Evolutionary conservation across 2,329 filamentous ascomycete species (phyloP).

Genomic region (Rhexocercosporidium sp.): DNA sequence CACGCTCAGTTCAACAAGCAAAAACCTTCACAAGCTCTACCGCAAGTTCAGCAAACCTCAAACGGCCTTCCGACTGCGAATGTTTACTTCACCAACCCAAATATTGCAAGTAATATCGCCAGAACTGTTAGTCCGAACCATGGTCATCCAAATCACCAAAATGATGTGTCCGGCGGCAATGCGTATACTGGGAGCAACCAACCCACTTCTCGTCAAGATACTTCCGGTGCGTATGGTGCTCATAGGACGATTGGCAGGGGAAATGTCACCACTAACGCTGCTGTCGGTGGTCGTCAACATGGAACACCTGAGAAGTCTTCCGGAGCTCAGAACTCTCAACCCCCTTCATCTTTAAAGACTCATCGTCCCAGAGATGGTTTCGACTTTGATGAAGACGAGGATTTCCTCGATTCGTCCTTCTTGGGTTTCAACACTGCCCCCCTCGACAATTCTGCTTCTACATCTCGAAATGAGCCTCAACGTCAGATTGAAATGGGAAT

Average conservation of each 20-base stretch:
- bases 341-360: not conserved
- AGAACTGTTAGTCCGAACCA: not conserved
- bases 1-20: not conserved
- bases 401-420: not conserved
- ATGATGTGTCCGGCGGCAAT: not conserved
- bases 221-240: no score
- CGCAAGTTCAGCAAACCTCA: not conserved
- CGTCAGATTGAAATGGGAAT: not conserved
- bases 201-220: not conserved
- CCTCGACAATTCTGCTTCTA: not conserved
- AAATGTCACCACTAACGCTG: not conserved
- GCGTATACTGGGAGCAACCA: not conserved
- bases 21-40: not conserved
- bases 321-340: not conserved
- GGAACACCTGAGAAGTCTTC: not conserved
- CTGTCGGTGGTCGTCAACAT: not conserved
- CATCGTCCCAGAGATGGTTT: not conserved
- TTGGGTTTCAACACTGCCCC: not conserved
- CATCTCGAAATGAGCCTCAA: not conserved
- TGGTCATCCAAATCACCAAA: not conserved
- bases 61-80: not conserved
- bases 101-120: not conserved
- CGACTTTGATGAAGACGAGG: not conserved
- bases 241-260: not conserved
- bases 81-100: not conserved